Evolutionary conservation across 2,329 filamentous ascomycete species (phyloP), one percentile per base, ranked within the genome.

Genomic region (Beauveria rudraprayagi): DNA sequence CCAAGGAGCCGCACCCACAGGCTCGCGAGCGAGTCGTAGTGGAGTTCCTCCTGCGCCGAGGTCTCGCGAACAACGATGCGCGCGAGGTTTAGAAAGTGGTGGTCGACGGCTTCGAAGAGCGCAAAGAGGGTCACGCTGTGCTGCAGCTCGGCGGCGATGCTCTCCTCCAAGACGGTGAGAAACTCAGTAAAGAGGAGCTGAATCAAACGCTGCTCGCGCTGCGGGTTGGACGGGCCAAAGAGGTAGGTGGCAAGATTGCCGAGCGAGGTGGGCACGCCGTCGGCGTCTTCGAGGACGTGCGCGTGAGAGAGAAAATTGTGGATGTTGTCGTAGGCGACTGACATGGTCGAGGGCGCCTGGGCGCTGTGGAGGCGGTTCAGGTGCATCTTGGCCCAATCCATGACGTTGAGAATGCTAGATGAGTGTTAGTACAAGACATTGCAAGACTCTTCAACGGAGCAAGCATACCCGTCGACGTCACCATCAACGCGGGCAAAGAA

Each of bases 401-500:
- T 97, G 56, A 95, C 91, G 63, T 94, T 88, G 41, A 97, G 81
- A 66, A 97, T 96, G 63, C 89, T 88, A 68, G 43, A 57, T 37
- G 19, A 16, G 41, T 5, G 56, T 71, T 55, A 70, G 68, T 16
- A 55, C 63, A 57, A 40, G 43, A n/a, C 3, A 40, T n/a, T 57
- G 26, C 34, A 40, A 10, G 6, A 40, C 34, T 37, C 14, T 16
- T 16, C 5, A 10, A 16, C 34, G 34, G 34, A 37, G 52, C 40
- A 61, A 37, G 75, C 78, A 67, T 77, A 87, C 84, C 83, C 88
- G 71, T 97, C 93, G 67, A 97, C 89, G 69, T 97, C 93, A 28
- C 91, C 90, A 68, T 97, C 91, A 14, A 97, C 91, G 66, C 92
- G 91, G 56, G 92, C 90, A 72, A 97, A 96, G 78, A 97, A 97